These are phyloP conservation scores for Phaseolus lunatus DNA, from an alignment of 306 rosid species.

Conservation along the genomic window DNA sequence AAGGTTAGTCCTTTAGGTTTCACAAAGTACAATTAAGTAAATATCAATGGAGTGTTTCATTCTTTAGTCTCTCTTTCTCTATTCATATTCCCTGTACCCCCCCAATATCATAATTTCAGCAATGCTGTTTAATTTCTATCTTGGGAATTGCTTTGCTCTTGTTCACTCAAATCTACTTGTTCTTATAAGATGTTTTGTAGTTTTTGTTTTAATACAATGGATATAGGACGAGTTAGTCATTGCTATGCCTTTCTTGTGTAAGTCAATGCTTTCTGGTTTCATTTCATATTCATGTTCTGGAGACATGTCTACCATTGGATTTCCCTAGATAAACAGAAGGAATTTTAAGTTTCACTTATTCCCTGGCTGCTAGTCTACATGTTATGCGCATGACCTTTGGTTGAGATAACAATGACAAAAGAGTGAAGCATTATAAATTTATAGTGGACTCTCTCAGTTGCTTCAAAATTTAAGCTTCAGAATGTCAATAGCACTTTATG, in stretches of 20 bases:
- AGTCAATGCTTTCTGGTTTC: constrained; percentile 10
- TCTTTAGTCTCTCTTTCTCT: background rate
- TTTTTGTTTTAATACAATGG: background rate
- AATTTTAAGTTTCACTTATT: background rate
- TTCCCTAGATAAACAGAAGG: background rate
- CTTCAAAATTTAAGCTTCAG: constrained; percentile 17
- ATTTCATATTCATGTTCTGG: background rate
- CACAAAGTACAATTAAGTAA: background rate
- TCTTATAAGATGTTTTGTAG: background rate
- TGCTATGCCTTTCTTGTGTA: background rate
- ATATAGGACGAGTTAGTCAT: background rate
- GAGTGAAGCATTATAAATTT: background rate
- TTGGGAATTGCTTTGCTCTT: constrained; percentile 14
- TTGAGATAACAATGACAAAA: constrained; percentile 9
- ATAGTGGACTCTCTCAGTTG: constrained; percentile 1
- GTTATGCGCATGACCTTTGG: background rate
- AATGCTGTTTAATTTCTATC: background rate
- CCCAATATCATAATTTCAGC: background rate
- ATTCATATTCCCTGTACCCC: background rate
- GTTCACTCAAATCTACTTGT: background rate
- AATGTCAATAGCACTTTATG: constrained; percentile 17
- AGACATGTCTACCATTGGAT: constrained; percentile 5
- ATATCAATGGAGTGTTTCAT: background rate
- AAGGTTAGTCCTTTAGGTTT: background rate
- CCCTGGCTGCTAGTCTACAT: background rate